These are phyloP conservation scores for Rhodofomes roseus DNA, from an alignment of 1,284 basidiomycete species.

Conservation along the genomic window DNA sequence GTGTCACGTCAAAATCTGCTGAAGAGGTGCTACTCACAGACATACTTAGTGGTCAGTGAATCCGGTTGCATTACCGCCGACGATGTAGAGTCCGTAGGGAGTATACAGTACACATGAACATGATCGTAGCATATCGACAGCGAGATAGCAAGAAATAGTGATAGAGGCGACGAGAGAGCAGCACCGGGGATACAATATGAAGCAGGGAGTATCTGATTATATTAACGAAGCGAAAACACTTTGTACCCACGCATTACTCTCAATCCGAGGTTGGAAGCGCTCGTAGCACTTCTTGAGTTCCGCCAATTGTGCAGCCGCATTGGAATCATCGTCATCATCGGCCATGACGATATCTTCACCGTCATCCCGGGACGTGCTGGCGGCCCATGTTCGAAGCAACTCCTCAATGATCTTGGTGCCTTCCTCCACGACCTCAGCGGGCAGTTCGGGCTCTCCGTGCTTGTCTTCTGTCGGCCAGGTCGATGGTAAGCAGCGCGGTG, in stretches of 20 bases:
- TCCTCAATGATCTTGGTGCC: slow-evolving; percentile 82
- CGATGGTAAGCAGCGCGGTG: background rate
- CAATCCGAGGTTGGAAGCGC: slow-evolving; percentile 64
- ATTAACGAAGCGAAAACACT: slow-evolving; percentile 41
- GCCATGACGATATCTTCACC: slow-evolving; percentile 59
- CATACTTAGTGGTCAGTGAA: too few species aligned
- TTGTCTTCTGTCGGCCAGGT: slow-evolving; percentile 25
- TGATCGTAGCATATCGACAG: background rate
- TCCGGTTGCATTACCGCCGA: too few species aligned
- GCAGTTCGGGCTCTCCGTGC: slow-evolving; percentile 41
- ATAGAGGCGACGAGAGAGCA: background rate
- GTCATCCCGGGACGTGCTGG: slow-evolving; percentile 30
- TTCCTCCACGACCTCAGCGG: slow-evolving; percentile 65
- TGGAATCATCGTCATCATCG: slow-evolving; percentile 33
- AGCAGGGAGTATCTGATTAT: background rate
- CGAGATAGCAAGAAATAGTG: background rate
- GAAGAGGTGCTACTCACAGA: too few species aligned
- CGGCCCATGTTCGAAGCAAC: slow-evolving; percentile 75
- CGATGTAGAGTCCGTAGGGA: too few species aligned
- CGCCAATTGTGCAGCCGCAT: slow-evolving; percentile 58
- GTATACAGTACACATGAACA: too few species aligned
- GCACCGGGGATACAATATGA: background rate
- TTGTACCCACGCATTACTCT: slow-evolving; percentile 77
- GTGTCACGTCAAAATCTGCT: too few species aligned
- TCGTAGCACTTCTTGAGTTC: slow-evolving; percentile 66